Evolutionary conservation across 768 basidiomycete species (phyloP), one percentile per base, ranked within the genome.

Genomic region (Boletales sp.): DNA sequence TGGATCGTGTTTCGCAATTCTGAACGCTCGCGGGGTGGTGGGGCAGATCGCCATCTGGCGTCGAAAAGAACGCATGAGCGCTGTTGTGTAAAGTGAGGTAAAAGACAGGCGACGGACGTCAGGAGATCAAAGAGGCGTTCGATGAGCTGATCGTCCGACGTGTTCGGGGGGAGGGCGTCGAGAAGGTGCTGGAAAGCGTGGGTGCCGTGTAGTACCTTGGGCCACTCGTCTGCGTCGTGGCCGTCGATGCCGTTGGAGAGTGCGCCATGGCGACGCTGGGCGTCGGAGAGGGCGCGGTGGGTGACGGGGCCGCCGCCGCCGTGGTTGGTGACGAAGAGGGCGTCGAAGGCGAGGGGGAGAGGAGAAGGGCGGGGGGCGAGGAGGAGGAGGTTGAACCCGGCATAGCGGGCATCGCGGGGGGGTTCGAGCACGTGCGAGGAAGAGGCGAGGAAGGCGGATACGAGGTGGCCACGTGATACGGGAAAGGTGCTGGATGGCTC

Each of bases 311-410:
- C 82, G 32, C 86, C 84, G 19, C 78, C 84, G 30, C 90, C 90
- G 51, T 70, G 75, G 65, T 92, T 92, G 30, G 87, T 87, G 47
- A 85, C 75, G 54, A 81, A 72, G 27, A 72, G 66, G 15, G 78
- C 74, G 57, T 82, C 78, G 62, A 82, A 84, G 24, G 65, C 59
- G 40, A 83, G 59, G 24, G 24, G 24, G 34, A 45, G 32, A 9
- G 47, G 39, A 17, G 36, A 32, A 2, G 83, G 1, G 17, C 41
- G 1, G 9, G 38, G 78, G 19, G 77, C 71, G 50, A 92, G 72
- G 51, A 90, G 77, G 51, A 90, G 72, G 27, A 91, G 65, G 67
- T 91, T 92, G 76, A 93, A 92, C 3, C 90, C 90, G 41, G 89
- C 86, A 63, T 82, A 90, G 29, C 71, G 66, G 14, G 74, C 70